These are phyloP conservation scores for Colletotrichum filicis DNA, from an alignment of 2,329 filamentous ascomycete species.

Conservation along the genomic window DNA sequence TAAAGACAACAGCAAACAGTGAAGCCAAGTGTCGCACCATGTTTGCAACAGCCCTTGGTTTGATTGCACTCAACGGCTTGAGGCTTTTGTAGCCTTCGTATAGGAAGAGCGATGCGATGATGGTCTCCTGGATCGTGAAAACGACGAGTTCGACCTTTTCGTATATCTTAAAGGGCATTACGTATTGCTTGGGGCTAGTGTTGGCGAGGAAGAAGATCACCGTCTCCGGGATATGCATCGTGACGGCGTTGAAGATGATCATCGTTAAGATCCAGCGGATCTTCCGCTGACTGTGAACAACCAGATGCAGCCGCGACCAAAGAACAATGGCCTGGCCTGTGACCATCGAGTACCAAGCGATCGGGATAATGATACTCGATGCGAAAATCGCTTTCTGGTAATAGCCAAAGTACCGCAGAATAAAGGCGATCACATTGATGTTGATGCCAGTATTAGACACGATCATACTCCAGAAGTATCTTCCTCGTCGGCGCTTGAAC, in stretches of 20 bases:
- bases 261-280: conserved; percentile 64
- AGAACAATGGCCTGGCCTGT: conserved; percentile 71
- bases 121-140: conserved; percentile 66
- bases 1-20: conserved; percentile 49
- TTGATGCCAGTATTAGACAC: conserved; percentile 38
- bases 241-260: conserved; percentile 65
- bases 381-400: conserved; percentile 22
- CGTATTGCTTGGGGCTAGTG: conserved; percentile 46
- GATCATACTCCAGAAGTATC: conserved; percentile 40
- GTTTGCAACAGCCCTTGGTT: conserved; percentile 11
- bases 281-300: conserved; percentile 60
- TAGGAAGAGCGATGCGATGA: conserved; percentile 65
- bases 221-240: conserved; percentile 64
- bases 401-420: conserved; percentile 49
- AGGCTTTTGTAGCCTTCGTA: conserved; percentile 59
- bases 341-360: conserved; percentile 58
- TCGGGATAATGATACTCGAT: conserved; percentile 50
- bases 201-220: conserved; percentile 66
- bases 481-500: conserved; percentile 36
- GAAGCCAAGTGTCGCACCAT: conserved; percentile 50
- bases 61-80: conserved; percentile 17
- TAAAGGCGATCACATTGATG: conserved; percentile 33
- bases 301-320: conserved; percentile 71
- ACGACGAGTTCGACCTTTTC: conserved; percentile 67
- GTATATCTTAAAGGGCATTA: conserved; percentile 48